Conservation (phyloP, 768 basidiomycete species). For the Lyophyllum atratum region DNA sequence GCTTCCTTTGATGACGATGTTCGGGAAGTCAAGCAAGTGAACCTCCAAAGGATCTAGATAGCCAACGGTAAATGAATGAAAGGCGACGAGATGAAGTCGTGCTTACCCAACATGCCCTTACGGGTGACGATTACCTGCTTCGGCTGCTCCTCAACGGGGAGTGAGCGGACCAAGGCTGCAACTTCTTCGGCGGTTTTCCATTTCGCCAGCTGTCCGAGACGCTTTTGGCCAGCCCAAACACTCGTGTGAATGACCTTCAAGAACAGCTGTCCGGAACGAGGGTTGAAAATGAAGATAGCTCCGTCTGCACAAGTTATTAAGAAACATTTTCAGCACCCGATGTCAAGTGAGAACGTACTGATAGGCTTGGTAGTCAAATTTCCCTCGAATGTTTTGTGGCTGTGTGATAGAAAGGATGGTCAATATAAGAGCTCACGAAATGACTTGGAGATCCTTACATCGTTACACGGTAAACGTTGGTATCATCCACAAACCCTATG, state of each 20-base stretch:
- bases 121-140: conserved; percentile 99
- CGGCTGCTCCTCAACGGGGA: conserved; percentile 99
- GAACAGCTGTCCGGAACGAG: conserved; percentile 97
- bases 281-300: conserved; percentile 99
- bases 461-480: conserved; percentile 99
- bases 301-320: conserved; percentile 54
- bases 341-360: conserved; percentile 49
- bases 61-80: not conserved
- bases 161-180: conserved; percentile 92
- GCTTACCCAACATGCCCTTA: conserved; percentile 96
- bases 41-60: conserved; percentile 87
- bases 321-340: conserved; percentile 4
- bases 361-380: conserved; percentile 99
- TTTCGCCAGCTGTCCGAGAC: conserved; percentile 98
- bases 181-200: conserved; percentile 99
- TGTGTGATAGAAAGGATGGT: conserved; percentile 25
- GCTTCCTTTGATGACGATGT: conserved; percentile 99
- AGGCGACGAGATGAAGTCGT: not conserved
- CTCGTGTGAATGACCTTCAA: conserved; percentile 99
- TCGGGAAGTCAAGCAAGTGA: conserved; percentile 98
- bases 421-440: not conserved
- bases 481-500: conserved; percentile 96
- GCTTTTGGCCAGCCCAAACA: conserved; percentile 99
- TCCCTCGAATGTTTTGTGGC: conserved; percentile 99
- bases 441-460: conserved; percentile 49